Evolutionary conservation across 1,284 basidiomycete species (phyloP), one percentile per base, ranked within the genome.

Genomic region (Tausonia pullulans): DNA sequence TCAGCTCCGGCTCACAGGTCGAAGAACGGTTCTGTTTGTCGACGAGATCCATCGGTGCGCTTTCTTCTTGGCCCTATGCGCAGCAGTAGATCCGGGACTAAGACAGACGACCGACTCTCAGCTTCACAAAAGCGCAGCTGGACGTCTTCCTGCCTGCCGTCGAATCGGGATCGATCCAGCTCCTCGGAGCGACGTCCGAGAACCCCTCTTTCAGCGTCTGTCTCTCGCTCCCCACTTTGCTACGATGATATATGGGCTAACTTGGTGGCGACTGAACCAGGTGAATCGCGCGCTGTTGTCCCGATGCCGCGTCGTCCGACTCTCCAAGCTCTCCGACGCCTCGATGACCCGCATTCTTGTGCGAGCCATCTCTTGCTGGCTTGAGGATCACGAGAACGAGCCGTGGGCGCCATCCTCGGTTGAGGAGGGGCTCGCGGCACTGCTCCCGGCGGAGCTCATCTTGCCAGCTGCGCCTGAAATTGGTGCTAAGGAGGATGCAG

Each of bases 151-250:
- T 91, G 10, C 88, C 88, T 0, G 88, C 83, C 68, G 80, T 91
- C 5, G 89, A 92, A 72, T 84, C 84, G 68, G 89, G 89, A 2
- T 82, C 83, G 69, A 82, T 91, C 39, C 86, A 87, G 80, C 78
- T 94, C 48, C 84, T 95, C 67, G 89, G 89, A 14, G 90, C 91
- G 0, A 95, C 91, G 3, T 95, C 91, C 0, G 91, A 95, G 74
- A 95, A 95, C 71, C 91, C 91, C 0, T 90, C 88, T 1, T 95
- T 94, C 78, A 89, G 87, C 69, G 68, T 65, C 13, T 27, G 49
- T 45, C 44, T 9, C 6, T 5, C 39, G 27, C 27, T 44, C 10
- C 39, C 1, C 55, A 16, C 41, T 39, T 9, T n/a, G 55, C 9
- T 57, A n/a, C 52, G 16, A 59, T 8, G 27, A 43, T 43, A 43